Evolutionary conservation across 176 grass and related monocot genomes (phyloP).

Genomic region (Elaeis guineensis): DNA sequence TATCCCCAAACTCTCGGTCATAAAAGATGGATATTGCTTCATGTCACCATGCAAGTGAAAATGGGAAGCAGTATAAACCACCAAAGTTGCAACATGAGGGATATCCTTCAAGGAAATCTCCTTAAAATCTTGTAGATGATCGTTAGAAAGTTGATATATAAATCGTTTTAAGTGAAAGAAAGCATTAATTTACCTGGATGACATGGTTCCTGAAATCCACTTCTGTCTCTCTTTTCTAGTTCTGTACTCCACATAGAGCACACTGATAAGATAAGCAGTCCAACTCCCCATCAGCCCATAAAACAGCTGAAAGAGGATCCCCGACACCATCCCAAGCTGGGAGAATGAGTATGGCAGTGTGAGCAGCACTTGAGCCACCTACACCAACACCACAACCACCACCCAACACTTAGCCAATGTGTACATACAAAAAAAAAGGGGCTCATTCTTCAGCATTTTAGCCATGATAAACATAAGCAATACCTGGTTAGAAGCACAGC

Average conservation of each 20-base stretch:
- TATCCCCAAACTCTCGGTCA: too few relatives aligned
- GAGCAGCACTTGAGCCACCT: slow-evolving; percentile 97
- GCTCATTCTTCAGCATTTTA: too few relatives aligned
- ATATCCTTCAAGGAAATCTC: too few relatives aligned
- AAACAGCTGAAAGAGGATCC: slow-evolving; percentile 62
- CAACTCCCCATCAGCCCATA: slow-evolving; percentile 93
- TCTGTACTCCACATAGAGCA: slow-evolving; percentile 87
- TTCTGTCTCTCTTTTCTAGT: slow-evolving; percentile 78
- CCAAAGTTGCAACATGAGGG: too few relatives aligned
- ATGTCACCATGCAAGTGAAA: too few relatives aligned
- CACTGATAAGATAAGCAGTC: slow-evolving; percentile 92
- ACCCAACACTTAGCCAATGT: neutral
- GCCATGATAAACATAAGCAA: too few relatives aligned
- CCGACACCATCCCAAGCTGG: slow-evolving; percentile 82
- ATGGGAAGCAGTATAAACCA: too few relatives aligned
- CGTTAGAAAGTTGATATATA: too few relatives aligned
- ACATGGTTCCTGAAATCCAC: slow-evolving; percentile 94
- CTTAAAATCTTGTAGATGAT: too few relatives aligned
- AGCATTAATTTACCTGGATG: slow-evolving; percentile 48
- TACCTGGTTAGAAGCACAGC: slow-evolving; percentile 94
- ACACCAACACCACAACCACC: neutral
- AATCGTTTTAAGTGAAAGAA: too few relatives aligned
- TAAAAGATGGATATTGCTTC: too few relatives aligned
- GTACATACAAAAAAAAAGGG: neutral
- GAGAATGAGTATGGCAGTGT: slow-evolving; percentile 98